phyloP scores from a whole-genome alignment of 2,329 filamentous ascomycete genomes.

The Aureobasidium mangrovei region DNA sequence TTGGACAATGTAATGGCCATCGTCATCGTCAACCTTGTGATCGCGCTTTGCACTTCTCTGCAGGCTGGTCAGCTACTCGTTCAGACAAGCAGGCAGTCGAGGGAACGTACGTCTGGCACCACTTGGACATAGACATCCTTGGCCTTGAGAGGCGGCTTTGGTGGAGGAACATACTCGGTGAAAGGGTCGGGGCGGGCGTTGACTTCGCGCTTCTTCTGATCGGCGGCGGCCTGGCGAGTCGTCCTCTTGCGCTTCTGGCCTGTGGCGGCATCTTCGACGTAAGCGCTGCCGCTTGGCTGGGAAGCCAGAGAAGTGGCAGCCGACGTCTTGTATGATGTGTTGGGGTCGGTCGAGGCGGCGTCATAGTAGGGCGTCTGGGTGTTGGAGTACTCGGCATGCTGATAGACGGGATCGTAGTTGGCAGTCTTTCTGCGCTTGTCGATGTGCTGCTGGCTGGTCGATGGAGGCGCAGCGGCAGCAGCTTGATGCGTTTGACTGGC shows the following conservation, averaged over 20 bases:
- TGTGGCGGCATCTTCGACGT: conserved; percentile 57
- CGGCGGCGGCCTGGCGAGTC: conserved; percentile 69
- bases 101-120: conserved; percentile 47
- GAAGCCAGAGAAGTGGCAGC: conserved; percentile 72
- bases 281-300: conserved; percentile 48
- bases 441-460: conserved; percentile 35
- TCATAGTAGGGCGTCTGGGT: conserved; percentile 63
- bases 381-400: conserved; percentile 61
- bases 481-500: conserved; percentile 13
- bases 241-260: conserved; percentile 84
- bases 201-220: conserved; percentile 64
- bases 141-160: conserved; percentile 83
- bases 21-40: conserved; percentile 80
- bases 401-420: conserved; percentile 61
- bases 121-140: conserved; percentile 53
- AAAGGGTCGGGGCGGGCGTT: conserved; percentile 55
- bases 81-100: not conserved
- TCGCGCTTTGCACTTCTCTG: conserved; percentile 24
- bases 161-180: conserved; percentile 74
- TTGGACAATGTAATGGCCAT: conserved; percentile 92
- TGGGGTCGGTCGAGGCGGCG: conserved; percentile 70
- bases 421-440: conserved; percentile 68
- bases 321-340: conserved; percentile 74
- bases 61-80: conserved; percentile 15
- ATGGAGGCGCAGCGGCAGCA: conserved; percentile 20